Percentiles rank a stretch among this genome's conserved stretches.
Evolutionary conservation across 2,329 filamentous ascomycete species (phyloP).

Genomic region (Cadophora sp.): DNA sequence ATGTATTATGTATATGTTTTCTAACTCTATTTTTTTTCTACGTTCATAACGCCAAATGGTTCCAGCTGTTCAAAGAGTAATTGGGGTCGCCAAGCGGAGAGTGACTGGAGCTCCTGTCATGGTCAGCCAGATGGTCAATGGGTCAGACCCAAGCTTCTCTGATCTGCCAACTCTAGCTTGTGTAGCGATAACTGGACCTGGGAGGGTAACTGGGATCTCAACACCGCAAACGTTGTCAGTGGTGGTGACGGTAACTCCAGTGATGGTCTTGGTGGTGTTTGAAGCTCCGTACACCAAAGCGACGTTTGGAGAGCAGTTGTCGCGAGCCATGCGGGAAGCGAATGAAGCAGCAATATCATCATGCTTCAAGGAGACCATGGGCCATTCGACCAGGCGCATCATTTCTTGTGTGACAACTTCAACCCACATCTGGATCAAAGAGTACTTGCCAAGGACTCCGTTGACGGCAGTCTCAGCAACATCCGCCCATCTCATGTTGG

Average conservation of each 20-base stretch:
- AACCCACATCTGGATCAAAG: constrained; percentile 21
- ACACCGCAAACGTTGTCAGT: constrained; percentile 33
- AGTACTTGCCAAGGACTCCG: constrained; percentile 13
- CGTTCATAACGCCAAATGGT: background rate
- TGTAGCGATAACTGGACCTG: constrained; percentile 41
- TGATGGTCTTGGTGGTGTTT: constrained; percentile 31
- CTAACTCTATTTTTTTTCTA: background rate
- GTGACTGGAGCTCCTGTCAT: constrained; percentile 54
- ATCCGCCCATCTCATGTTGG: constrained; percentile 56
- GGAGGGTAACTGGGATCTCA: constrained; percentile 44
- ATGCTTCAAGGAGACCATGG: constrained; percentile 60
- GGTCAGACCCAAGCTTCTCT: constrained; percentile 60
- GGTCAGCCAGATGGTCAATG: constrained; percentile 57
- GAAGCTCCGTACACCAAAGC: constrained; percentile 28
- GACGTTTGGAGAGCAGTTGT: constrained; percentile 35
- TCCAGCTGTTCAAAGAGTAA: constrained; percentile 23
- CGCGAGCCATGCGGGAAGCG: constrained; percentile 51
- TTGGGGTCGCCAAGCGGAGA: constrained; percentile 44
- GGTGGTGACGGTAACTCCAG: constrained; percentile 51
- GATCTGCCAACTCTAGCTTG: constrained; percentile 28
- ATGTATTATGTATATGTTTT: constrained; percentile 9
- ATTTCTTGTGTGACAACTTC: constrained; percentile 16
- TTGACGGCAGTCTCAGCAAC: constrained; percentile 31
- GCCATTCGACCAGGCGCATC: constrained; percentile 51
- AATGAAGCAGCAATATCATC: constrained; percentile 60